These are phyloP conservation scores for Mucor circinelloides DNA, from an alignment of 371 early-diverging fungal genomes.

Conservation along the genomic window DNA sequence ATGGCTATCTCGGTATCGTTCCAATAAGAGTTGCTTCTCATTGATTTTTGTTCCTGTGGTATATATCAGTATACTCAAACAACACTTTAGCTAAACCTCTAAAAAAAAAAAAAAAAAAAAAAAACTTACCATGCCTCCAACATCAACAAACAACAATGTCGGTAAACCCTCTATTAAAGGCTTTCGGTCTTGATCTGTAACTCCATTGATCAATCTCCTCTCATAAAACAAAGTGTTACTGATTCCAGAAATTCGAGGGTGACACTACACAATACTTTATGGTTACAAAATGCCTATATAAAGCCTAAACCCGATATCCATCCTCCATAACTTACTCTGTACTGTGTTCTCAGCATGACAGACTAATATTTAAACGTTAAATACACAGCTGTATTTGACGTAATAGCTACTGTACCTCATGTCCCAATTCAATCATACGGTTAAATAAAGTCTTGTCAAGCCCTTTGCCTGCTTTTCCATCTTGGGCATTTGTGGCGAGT, in stretches of 20 bases:
- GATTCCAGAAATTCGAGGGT: constrained; percentile 78
- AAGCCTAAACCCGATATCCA: neutral
- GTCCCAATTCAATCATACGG: constrained; percentile 61
- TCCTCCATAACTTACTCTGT: constrained; percentile 59
- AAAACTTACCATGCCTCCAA: constrained; percentile 39
- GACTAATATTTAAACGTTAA: constrained; percentile 31
- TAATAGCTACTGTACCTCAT: constrained; percentile 18
- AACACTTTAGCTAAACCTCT: neutral
- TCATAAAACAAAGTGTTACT: constrained; percentile 84
- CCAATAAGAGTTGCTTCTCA: constrained; percentile 49
- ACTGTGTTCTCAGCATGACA: constrained; percentile 81
- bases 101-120: too few species aligned
- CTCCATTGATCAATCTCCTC: constrained; percentile 62
- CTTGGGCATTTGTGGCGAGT: constrained; percentile 54
- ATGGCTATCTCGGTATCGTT: constrained; percentile 60
- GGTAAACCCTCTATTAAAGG: constrained; percentile 65
- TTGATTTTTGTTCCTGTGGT: constrained; percentile 44
- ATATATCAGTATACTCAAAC: neutral
- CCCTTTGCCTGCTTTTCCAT: constrained; percentile 54
- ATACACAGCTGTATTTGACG: neutral
- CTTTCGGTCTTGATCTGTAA: constrained; percentile 44
- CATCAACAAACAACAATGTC: constrained; percentile 72
- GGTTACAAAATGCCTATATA: neutral
- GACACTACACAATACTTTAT: constrained; percentile 63
- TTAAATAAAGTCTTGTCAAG: constrained; percentile 89